Evolutionary conservation across 495 filamentous ascomycete species (phyloP), one percentile per base, ranked within the genome.

Genomic region (Aspergillus sclerotiicarbonarius): DNA sequence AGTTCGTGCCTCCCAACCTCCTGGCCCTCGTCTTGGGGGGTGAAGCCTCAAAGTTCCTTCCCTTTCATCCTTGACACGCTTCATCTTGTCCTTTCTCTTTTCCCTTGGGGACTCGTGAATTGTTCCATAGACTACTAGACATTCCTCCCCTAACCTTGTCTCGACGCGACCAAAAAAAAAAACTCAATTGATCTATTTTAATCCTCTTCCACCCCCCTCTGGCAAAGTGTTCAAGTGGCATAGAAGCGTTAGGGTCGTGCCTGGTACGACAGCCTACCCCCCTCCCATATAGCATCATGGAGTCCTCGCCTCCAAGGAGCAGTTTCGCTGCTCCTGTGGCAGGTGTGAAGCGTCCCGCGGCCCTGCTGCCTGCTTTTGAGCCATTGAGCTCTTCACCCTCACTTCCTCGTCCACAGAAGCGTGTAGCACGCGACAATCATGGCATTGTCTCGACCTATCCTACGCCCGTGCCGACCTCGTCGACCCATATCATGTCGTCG

Each of bases 301-400:
- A 76, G 58, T 76, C 77, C 19, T 78, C 77, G 62, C 73, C 76
- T 31, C 65, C 67, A n/a, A 67, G 70, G 63, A 70, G 65, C 59
- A 61, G 54, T 52, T 60, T 64, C 48, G 63, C 55, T 62, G 67
- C 82, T 67, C 73, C 79, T 51, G 73, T 76, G 13, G 81, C 83
- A 49, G 85, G 90, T 61, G 72, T 86, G 55, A 95, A 95, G 78
- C 87, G 91, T 73, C 84, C 89, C 43, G 88, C 88, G 59, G 84
- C 91, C 55, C 73, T 98, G 49, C 84, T 98, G 37, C 94, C 94
- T 57, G 87, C 94, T 6, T 96, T 98, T 73, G 94, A 98, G 75
- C 94, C 91, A 32, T 80, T 89, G 54, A 93, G 90, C 51, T 95
- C 92, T 12, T 96, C 93, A 31, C 94, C 92, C 25, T 84, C 79